Base-by-base conservation (phyloP, 2,329 filamentous ascomycete genomes). In the Aureobasidium leucospermi region DNA sequence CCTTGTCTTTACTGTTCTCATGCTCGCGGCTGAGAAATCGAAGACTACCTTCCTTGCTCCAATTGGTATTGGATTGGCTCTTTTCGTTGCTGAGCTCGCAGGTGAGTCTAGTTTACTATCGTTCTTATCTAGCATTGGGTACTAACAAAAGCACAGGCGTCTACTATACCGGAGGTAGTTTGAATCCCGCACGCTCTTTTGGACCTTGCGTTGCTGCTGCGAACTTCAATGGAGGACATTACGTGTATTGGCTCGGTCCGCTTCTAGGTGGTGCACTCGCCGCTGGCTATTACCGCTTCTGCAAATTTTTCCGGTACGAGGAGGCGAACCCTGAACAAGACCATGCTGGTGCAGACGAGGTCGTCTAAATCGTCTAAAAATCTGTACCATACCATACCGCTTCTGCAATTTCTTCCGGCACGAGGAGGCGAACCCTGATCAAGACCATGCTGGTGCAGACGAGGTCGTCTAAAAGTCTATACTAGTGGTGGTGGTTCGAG, bases 1-100 rank as follows among this genome's bases (percentile, higher is more conserved):
- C 13, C 65, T 72, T 42, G 63, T 68, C 28, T 69, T 72, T 59
- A 67, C 66, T 41, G 67, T 71, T 29, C 65, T 72, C 51, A 71
- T 73, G 69, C 65, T 73, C 34, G 70, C 70, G 5, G 67, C 64
- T 5, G 70, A 73, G 62, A 73, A 72, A 62, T 64, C 64, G 19
- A 70, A 71, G 60, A 65, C 59, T 28, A 71, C 69, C 1, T 72
- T 69, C 62, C 58, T 70, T 10, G 64, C 64, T 11, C 63, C 63
- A 4, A 42, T 64, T 34, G 63, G 65, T 28, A 64, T 64, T 31
- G 64, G 68, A 16, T 63, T 70, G 19, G 62, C 68, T 3, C 49
- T 67, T 9, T 67, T 65, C 28, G 58, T 65, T 41, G 63, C 63
- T 32, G 62, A 71, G 56, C 62, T 69, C 32, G 65, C 63, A 42